These are phyloP conservation scores for Eremothecium cymbalariae DNA, from an alignment of 1,139 yeast genomes.

Conservation along the genomic window DNA sequence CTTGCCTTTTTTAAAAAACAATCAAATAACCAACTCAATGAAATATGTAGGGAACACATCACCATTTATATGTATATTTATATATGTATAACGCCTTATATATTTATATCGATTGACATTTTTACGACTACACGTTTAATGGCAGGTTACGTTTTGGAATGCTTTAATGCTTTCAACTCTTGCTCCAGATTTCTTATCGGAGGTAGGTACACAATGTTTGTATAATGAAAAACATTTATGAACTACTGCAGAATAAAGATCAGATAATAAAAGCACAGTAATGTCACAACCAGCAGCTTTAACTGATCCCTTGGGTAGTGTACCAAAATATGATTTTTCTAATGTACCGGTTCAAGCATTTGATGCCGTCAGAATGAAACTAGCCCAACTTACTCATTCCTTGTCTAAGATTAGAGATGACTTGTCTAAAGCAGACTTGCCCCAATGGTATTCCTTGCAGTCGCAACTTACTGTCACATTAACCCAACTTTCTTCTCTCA, in stretches of 20 bases:
- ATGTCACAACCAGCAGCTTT: slow-evolving; percentile 9
- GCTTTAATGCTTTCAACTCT: too few relatives aligned
- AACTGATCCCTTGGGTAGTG: slow-evolving; percentile 9
- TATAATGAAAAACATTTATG: too few relatives aligned
- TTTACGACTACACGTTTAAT: too few relatives aligned
- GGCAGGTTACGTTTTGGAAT: too few relatives aligned
- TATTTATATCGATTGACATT: too few relatives aligned
- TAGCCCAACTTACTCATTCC: slow-evolving; percentile 47
- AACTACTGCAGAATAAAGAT: too few relatives aligned
- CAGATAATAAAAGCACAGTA: too few relatives aligned
- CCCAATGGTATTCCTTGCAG: slow-evolving; percentile 46
- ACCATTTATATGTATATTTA: background rate
- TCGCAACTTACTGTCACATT: slow-evolving; percentile 76
- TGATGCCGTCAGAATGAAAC: slow-evolving; percentile 51
- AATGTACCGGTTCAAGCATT: slow-evolving; percentile 53
- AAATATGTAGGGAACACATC: background rate
- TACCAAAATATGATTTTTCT: slow-evolving; percentile 19
- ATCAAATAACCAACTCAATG: background rate
- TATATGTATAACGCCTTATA: too few relatives aligned
- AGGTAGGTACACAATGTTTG: too few relatives aligned
- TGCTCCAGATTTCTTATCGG: too few relatives aligned
- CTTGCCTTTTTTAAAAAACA: background rate
- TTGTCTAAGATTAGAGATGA: slow-evolving; percentile 40
- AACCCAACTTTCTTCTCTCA: slow-evolving; percentile 70
- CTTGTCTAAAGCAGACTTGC: slow-evolving; percentile 32